phyloP scores from a whole-genome alignment of 2,329 filamentous ascomycete species.

The Pestalotiopsis sp. region DNA sequence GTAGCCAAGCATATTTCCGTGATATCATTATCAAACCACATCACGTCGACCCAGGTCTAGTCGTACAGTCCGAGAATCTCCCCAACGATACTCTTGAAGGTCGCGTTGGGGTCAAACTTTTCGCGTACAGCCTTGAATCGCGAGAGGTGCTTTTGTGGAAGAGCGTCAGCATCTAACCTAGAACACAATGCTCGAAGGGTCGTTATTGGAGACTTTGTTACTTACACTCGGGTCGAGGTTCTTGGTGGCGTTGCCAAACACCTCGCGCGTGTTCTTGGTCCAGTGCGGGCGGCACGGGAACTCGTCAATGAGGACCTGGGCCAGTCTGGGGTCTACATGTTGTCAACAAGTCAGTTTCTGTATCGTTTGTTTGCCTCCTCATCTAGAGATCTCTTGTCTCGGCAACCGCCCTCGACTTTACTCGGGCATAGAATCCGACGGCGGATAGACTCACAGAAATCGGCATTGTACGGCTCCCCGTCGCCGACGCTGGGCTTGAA shows the following conservation, averaged over 20 bases:
- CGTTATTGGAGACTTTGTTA: not conserved
- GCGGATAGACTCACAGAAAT: constrained; percentile 52
- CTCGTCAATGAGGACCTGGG: constrained; percentile 48
- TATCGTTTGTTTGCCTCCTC: too few species aligned
- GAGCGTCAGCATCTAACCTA: not conserved
- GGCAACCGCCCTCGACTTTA: too few species aligned
- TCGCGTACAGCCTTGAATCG: constrained; percentile 51
- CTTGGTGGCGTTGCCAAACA: constrained; percentile 46
- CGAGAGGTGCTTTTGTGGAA: constrained; percentile 36
- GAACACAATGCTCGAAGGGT: too few species aligned
- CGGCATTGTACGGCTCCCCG: constrained; percentile 49
- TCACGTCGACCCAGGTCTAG: constrained; percentile 7
- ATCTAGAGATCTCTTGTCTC: too few species aligned
- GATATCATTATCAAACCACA: too few species aligned
- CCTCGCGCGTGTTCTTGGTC: constrained; percentile 55
- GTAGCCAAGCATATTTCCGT: too few species aligned
- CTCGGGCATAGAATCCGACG: too few species aligned
- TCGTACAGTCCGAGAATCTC: constrained; percentile 51
- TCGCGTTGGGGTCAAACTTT: constrained; percentile 50
- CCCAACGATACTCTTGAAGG: constrained; percentile 50
- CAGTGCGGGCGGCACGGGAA: constrained; percentile 55
- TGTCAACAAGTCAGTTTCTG: not conserved
- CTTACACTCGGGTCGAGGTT: constrained; percentile 49
- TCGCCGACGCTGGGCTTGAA: constrained; percentile 49
- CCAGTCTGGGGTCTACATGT: constrained; percentile 43